Base-by-base conservation (phyloP, 495 filamentous ascomycete species). In the Xylaria scruposa region DNA sequence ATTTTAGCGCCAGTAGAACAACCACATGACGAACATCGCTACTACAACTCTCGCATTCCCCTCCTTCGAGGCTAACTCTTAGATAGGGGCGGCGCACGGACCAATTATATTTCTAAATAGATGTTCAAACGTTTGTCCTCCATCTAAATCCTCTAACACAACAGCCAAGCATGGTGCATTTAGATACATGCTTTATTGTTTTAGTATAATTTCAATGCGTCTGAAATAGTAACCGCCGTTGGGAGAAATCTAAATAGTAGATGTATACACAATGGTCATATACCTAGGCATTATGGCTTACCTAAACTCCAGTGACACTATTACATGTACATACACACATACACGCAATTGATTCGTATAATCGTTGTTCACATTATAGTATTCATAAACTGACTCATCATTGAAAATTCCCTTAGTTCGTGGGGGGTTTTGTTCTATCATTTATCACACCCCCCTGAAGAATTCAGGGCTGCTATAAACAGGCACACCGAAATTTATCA, bases 1-100 rank as follows among this genome's bases (percentile, higher is more conserved):
- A 9, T 53, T 66, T 66, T 66, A 24, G 63, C 46, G 63, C 46
- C 46, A 46, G 33, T 67, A 56, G 47, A 47, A 47, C 33, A 51
- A 67, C 31, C 46, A 67, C 62, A 31, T 67, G 26, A 38, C 47
- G 63, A 67, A 29, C 19, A 64, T 53, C n/a, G 63, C 46, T 60
- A 31, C 49, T 24, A n/a, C 29, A 58, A 58, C n/a, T 13, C 58
- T 61, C 19, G 19, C 58, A 61, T 61, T 40, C 21, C 36, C 36
- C 60, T n/a, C 60, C 36, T 60, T 60, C 60, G 17, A 24, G n/a
- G 60, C 29, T 44, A 38, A 38, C 38, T 63, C 31, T 24, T 63
- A 10, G 60, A 61, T 61, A 29, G 36, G 36, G 26, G 33, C 15
- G 15, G 9, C 13, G 54, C 54, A 59, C 54, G 31, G 54, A 59